These are phyloP conservation scores for Straminergon stramineum DNA, from an alignment of 225 moss, liverwort and hornwort genomes.

Conservation along the genomic window DNA sequence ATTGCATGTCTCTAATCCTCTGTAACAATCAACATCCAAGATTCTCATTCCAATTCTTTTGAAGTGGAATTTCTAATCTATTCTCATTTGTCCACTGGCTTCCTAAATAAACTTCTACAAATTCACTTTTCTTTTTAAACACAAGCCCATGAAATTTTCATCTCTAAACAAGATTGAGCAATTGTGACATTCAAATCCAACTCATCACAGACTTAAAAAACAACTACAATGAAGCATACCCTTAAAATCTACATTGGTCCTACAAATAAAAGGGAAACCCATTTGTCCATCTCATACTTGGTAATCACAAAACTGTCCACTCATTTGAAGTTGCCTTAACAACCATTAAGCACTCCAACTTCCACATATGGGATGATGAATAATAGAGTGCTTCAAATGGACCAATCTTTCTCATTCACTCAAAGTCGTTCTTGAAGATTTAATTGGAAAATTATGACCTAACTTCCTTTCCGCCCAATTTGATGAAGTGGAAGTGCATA, in stretches of 20 bases:
- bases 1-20: rapidly evolving
- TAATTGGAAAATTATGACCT: background rate
- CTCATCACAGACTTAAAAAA: background rate
- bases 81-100: background rate
- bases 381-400: background rate
- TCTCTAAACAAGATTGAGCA: background rate
- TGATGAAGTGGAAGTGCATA: background rate
- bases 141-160: background rate
- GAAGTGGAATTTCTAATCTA: background rate
- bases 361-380: background rate
- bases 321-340: background rate
- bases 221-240: background rate
- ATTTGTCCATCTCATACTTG: background rate
- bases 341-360: rapidly evolving
- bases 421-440: too few relatives aligned
- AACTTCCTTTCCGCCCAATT: background rate
- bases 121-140: background rate
- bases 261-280: background rate
- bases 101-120: background rate
- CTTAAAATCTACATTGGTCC: rapidly evolving
- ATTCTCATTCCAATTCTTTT: background rate
- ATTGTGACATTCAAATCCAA: background rate
- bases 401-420: background rate
- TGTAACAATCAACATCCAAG: background rate
- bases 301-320: background rate